These are phyloP conservation scores for Hymenoscyphus fraxineus DNA, from an alignment of 2,329 filamentous ascomycete genomes.

Conservation along the genomic window DNA sequence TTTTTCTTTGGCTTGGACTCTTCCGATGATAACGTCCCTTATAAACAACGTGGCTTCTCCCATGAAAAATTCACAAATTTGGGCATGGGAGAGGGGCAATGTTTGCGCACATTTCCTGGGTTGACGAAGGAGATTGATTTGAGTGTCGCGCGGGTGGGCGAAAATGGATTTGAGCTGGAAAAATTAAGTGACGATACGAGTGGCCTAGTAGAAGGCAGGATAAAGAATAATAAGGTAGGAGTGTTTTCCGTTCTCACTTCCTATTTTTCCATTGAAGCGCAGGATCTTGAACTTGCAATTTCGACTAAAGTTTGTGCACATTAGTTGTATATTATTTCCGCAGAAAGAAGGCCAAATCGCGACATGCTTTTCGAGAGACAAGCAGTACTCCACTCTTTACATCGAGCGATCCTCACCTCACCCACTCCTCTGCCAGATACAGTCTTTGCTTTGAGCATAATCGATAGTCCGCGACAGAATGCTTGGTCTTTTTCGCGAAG, in stretches of 20 bases:
- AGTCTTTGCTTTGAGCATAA: constrained; percentile 49
- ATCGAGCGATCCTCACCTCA: constrained; percentile 49
- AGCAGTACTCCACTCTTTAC: constrained; percentile 51
- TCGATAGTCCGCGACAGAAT: constrained; percentile 45
- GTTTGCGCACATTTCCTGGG: constrained; percentile 43
- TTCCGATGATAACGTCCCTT: neutral
- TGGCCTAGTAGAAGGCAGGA: constrained; percentile 42
- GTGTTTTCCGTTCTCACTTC: neutral
- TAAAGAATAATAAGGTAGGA: constrained; percentile 41
- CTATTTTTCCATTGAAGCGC: neutral
- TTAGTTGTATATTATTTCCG: constrained; percentile 43
- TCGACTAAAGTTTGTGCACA: constrained; percentile 19
- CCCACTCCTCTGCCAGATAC: constrained; percentile 48
- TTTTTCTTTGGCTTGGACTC: neutral
- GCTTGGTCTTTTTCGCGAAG: constrained; percentile 47
- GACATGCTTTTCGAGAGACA: constrained; percentile 40
- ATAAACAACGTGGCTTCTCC: neutral
- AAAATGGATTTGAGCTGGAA: constrained; percentile 39
- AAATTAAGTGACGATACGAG: constrained; percentile 35
- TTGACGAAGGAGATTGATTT: constrained; percentile 46
- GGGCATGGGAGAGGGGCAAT: constrained; percentile 41
- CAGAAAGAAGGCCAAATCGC: constrained; percentile 33
- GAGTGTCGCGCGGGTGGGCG: constrained; percentile 38
- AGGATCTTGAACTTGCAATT: neutral
- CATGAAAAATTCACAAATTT: constrained; percentile 7